Evolutionary conservation across 1,284 basidiomycete species (phyloP), one percentile per base, ranked within the genome.

Genomic region (Irpex sp.): DNA sequence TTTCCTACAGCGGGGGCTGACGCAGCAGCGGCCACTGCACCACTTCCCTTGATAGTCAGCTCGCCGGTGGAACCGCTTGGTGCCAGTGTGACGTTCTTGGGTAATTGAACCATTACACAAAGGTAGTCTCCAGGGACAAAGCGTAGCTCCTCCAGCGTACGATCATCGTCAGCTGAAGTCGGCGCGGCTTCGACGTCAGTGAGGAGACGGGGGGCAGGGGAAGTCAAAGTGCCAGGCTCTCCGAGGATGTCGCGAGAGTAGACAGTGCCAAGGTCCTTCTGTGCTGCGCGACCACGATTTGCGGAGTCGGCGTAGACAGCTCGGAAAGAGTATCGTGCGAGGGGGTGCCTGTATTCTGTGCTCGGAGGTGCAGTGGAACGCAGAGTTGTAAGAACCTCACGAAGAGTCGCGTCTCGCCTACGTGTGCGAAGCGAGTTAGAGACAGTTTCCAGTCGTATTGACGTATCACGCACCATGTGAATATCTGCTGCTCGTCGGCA

Each of bases 181-280:
- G 68, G 61, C 57, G 67, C 69, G 0, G 76, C 73, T 21, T 86
- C 85, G 0, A 69, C 66, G 68, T 88, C 87, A 59, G 84, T 81
- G 21, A 85, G 74, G 5, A 92, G 77, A 4, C 87, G 81, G 1
- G 87, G 79, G 1, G 88, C 87, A 3, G 85, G 77, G 9, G 73
- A 72, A 58, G 79, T 78, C 37, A 89, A 73, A 1, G 85, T 75
- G 44, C 89, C 90, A 5, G 89, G 87, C 72, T 90, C 88, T 60
- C 91, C 89, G 3, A 92, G 82, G 67, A 92, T 88, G 75, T 93
- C 91, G 66, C 90, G 86, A 37, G 90, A 89, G 73, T 89, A 89
- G 51, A 93, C 87, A 68, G 83, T 84, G 19, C 91, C 91, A 51
- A 93, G 82, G 54, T 93, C 91, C 75, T 92, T 92, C 71, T 85